Percentiles rank a stretch among this genome's conserved stretches.
Conservation (phyloP, 2,329 filamentous ascomycete genomes). For the Penicillium concentricum region DNA sequence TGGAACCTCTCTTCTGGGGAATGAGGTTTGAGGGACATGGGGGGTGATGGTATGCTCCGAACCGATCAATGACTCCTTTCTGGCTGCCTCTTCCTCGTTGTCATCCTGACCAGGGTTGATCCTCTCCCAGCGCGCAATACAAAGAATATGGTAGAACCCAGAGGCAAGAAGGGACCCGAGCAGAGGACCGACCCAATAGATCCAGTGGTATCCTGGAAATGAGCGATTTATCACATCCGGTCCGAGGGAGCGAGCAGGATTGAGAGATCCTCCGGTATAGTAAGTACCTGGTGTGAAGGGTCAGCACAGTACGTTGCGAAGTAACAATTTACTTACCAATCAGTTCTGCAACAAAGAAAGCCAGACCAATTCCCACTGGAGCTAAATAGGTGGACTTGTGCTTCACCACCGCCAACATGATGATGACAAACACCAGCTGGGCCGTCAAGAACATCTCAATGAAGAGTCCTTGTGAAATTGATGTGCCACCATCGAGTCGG, state of each 20-base stretch:
- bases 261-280: conserved; percentile 50
- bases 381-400: conserved; percentile 70
- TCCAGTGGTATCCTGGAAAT: conserved; percentile 52
- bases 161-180: conserved; percentile 50
- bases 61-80: conserved; percentile 13
- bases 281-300: conserved; percentile 38
- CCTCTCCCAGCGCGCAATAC: conserved; percentile 44
- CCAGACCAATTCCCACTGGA: conserved; percentile 68
- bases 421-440: conserved; percentile 63
- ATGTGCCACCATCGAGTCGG: conserved; percentile 53
- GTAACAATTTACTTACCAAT: conserved; percentile 36
- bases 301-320: background rate
- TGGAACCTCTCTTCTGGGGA: background rate
- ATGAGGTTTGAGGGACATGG: background rate
- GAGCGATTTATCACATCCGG: conserved; percentile 47
- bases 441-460: conserved; percentile 67
- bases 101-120: conserved; percentile 59
- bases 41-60: conserved; percentile 16
- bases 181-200: conserved; percentile 51
- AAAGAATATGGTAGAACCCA: conserved; percentile 51
- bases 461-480: conserved; percentile 60
- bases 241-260: conserved; percentile 50
- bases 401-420: conserved; percentile 72
- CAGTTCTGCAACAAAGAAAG: conserved; percentile 63
- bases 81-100: conserved; percentile 30